phyloP scores from a whole-genome alignment of 805 yeast species.

The Wickerhamomyces mucosus region DNA sequence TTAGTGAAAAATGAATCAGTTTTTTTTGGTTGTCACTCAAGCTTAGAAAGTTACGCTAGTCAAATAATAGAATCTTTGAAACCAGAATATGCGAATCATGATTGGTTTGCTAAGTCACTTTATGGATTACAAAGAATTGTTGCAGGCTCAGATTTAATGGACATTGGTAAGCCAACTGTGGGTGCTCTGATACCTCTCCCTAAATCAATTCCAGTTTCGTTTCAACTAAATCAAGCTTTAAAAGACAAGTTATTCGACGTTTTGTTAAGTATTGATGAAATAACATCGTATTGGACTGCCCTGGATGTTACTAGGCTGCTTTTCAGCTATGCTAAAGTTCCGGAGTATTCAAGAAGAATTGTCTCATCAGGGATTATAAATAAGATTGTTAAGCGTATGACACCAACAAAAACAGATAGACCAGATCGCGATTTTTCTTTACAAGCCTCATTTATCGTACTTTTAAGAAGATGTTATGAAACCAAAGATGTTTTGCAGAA shows the following conservation, averaged over 20 bases:
- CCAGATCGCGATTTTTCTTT: slow-evolving; percentile 30
- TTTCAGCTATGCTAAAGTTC: slow-evolving; percentile 41
- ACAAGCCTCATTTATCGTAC: slow-evolving; percentile 39
- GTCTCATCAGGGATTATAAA: slow-evolving; percentile 37
- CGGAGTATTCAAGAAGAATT: slow-evolving; percentile 30
- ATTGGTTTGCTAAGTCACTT: slow-evolving; percentile 55
- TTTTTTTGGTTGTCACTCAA: slow-evolving; percentile 24
- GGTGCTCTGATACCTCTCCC: slow-evolving; percentile 13
- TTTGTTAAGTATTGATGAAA: slow-evolving; percentile 30
- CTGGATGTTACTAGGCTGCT: slow-evolving; percentile 45
- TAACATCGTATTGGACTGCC: slow-evolving; percentile 38
- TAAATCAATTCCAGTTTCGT: slow-evolving; percentile 13
- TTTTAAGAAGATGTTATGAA: slow-evolving; percentile 68
- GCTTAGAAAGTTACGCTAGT: slow-evolving; percentile 26
- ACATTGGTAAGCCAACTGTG: slow-evolving; percentile 24
- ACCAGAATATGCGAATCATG: slow-evolving; percentile 29
- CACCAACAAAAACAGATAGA: slow-evolving; percentile 20
- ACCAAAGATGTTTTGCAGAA: slow-evolving; percentile 37
- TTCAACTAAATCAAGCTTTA: slow-evolving; percentile 14
- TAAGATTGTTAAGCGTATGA: slow-evolving; percentile 35
- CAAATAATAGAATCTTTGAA: slow-evolving; percentile 28
- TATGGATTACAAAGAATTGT: slow-evolving; percentile 46
- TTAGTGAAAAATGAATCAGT: slow-evolving; percentile 30
- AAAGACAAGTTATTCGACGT: slow-evolving; percentile 31
- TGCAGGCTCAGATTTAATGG: slow-evolving; percentile 42